Conservation (phyloP, 176 grass and related monocot genomes). For the Eleusine coracana region DNA sequence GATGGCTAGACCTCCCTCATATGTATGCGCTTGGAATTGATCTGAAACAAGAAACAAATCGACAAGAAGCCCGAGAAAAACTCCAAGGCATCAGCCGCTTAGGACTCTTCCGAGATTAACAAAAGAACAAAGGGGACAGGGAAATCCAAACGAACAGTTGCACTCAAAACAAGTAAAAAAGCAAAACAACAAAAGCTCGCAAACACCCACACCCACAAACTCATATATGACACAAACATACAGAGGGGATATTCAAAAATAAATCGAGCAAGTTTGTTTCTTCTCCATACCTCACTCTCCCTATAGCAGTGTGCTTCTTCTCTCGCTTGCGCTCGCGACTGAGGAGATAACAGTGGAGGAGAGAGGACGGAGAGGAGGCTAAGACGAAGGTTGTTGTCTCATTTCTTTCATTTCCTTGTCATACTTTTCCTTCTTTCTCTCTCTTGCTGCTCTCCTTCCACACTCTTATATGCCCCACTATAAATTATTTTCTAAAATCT, state of each 20-base stretch:
- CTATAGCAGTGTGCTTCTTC: slow-evolving; percentile 16
- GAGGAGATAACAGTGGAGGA: slow-evolving; percentile 43
- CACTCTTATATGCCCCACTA: slow-evolving; percentile 44
- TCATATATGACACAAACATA: slow-evolving; percentile 57
- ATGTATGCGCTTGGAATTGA: slow-evolving; percentile 52
- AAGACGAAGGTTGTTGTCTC: slow-evolving; percentile 64
- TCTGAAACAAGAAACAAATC: slow-evolving; percentile 67
- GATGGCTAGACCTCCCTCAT: slow-evolving; percentile 45
- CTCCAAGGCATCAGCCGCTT: slow-evolving; percentile 62
- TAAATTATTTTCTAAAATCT: slow-evolving; percentile 40
- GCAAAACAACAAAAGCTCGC: slow-evolving; percentile 73
- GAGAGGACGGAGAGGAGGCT: slow-evolving; percentile 51
- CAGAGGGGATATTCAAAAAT: slow-evolving; percentile 49
- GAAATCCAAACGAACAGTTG: slow-evolving; percentile 97
- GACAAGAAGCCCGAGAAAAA: slow-evolving; percentile 69
- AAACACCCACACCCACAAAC: slow-evolving; percentile 60
- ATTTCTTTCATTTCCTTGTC: slow-evolving; percentile 90
- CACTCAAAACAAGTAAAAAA: slow-evolving; percentile 93
- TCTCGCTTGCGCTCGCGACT: slow-evolving; percentile 31
- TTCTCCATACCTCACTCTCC: slow-evolving; percentile 42
- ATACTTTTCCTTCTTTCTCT: slow-evolving; percentile 68
- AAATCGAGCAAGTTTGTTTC: slow-evolving; percentile 52
- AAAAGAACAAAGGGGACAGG: slow-evolving; percentile 84
- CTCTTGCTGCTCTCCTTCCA: slow-evolving; percentile 40
- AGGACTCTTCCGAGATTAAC: slow-evolving; percentile 73